phyloP scores from a whole-genome alignment of 345 rosid species.

The Dipteronia dyeriana region DNA sequence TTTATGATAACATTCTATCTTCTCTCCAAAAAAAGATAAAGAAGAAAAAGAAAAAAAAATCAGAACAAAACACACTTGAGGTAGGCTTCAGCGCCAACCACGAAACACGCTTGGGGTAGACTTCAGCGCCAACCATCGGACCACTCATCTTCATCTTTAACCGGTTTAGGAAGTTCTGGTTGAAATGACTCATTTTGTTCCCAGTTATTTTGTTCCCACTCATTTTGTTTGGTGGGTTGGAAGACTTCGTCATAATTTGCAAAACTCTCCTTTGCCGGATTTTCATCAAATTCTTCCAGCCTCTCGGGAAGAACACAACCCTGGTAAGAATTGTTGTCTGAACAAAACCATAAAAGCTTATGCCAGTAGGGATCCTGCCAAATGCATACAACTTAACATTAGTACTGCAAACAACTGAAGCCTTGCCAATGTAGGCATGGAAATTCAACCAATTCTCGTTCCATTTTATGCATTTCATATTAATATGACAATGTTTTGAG shows the following conservation, averaged over 20 bases:
- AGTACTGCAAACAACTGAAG: constrained; percentile 1
- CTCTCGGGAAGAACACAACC: constrained; percentile 82
- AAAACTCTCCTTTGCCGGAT: constrained; percentile 22
- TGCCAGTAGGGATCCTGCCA: constrained; percentile 75
- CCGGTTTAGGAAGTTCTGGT: constrained; percentile 33
- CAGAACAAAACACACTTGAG: not conserved
- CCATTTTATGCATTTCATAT: not conserved
- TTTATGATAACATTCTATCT: not conserved
- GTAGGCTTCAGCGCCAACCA: no score
- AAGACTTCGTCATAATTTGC: constrained; percentile 30
- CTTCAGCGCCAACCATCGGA: constrained; percentile 71
- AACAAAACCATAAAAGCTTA: constrained; percentile 72
- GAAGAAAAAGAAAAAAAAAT: not conserved
- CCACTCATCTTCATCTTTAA: constrained; percentile 61
- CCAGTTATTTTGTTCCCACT: constrained; percentile 33
- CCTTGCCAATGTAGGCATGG: not conserved
- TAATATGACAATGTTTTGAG: not conserved
- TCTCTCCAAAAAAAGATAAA: constrained; percentile 6
- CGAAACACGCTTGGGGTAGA: not conserved
- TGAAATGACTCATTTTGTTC: constrained; percentile 19
- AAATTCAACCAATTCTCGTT: not conserved
- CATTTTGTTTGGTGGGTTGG: constrained; percentile 26
- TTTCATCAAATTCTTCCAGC: constrained; percentile 26
- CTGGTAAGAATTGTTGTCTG: constrained; percentile 66
- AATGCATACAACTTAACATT: not conserved